phyloP scores from a whole-genome alignment of 176 grass and related monocot species.

The Carex pumila region DNA sequence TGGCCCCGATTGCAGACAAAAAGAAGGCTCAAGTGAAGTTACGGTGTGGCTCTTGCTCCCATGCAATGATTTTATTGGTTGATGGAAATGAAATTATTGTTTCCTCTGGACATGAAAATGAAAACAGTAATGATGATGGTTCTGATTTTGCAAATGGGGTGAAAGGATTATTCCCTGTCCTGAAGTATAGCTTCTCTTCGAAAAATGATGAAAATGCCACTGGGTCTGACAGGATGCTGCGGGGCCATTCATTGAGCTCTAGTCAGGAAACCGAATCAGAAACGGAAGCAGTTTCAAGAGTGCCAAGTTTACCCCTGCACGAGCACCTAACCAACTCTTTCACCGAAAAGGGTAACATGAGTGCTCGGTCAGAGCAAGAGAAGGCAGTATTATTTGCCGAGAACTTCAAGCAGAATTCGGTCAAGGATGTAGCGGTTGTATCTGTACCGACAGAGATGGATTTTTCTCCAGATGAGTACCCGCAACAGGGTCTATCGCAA shows the following conservation, averaged over 20 bases:
- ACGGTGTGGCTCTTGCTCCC: constrained; percentile 76
- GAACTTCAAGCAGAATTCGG: constrained; percentile 63
- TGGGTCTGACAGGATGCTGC: neutral
- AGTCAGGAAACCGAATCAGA: constrained; percentile 27
- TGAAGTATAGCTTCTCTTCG: constrained; percentile 60
- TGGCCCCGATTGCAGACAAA: constrained; percentile 19
- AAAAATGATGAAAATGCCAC: constrained; percentile 28
- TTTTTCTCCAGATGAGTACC: constrained; percentile 44
- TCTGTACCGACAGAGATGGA: constrained; percentile 58
- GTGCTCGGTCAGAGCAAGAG: constrained; percentile 66
- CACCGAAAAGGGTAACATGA: constrained; percentile 60
- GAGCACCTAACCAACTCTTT: constrained; percentile 39
- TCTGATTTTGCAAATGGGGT: neutral
- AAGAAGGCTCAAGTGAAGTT: constrained; percentile 60
- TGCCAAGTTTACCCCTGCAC: constrained; percentile 46
- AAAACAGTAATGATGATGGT: constrained; percentile 27
- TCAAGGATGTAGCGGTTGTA: constrained; percentile 41
- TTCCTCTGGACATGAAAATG: constrained; percentile 36
- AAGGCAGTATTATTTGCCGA: constrained; percentile 49
- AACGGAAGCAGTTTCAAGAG: constrained; percentile 36
- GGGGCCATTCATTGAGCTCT: neutral
- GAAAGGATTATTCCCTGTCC: constrained; percentile 50
- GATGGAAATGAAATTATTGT: constrained; percentile 54
- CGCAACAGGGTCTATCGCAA: constrained; percentile 31
- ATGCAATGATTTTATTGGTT: constrained; percentile 49